phyloP scores from a whole-genome alignment of 1,284 basidiomycete genomes.

The Phellopilus nigrolimitatus region DNA sequence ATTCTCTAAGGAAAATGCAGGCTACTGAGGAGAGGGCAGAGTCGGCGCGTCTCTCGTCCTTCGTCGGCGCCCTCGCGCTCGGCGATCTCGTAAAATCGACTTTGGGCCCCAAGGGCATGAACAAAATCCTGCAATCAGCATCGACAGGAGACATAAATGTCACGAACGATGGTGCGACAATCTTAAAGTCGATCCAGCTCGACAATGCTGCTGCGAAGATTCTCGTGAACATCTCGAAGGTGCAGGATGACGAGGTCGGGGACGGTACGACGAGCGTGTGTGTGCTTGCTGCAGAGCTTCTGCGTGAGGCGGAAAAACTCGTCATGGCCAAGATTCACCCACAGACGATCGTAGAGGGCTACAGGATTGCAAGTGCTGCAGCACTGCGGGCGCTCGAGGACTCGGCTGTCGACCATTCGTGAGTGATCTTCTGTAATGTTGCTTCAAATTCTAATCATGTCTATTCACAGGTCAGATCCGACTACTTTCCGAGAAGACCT shows the following conservation, averaged over 20 bases:
- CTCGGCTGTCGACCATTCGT: constrained; percentile 84
- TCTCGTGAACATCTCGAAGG: constrained; percentile 99
- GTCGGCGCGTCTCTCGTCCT: constrained; percentile 96
- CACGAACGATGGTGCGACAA: constrained; percentile 98
- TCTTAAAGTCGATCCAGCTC: constrained; percentile 94
- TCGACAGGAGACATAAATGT: constrained; percentile 93
- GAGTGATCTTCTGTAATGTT: constrained; percentile 29
- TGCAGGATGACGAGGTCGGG: constrained; percentile 98
- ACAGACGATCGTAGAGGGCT: constrained; percentile 99
- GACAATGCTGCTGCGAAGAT: constrained; percentile 99
- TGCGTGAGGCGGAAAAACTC: constrained; percentile 95
- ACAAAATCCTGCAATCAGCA: constrained; percentile 91
- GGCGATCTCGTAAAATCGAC: constrained; percentile 99
- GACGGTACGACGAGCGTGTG: constrained; percentile 97
- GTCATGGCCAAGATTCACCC: constrained; percentile 94
- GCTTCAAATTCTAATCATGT: neutral
- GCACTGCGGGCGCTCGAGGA: constrained; percentile 83
- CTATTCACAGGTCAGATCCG: constrained; percentile 57
- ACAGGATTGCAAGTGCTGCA: constrained; percentile 85
- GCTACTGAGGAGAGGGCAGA: constrained; percentile 98
- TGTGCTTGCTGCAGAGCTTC: constrained; percentile 87
- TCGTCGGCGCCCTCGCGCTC: constrained; percentile 94
- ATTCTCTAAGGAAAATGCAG: constrained; percentile 36
- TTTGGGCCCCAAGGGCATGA: constrained; percentile 96
- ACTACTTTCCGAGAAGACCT: constrained; percentile 82